These are phyloP conservation scores for Pugionium dolabratum DNA, from an alignment of 345 rosid species.

Conservation along the genomic window DNA sequence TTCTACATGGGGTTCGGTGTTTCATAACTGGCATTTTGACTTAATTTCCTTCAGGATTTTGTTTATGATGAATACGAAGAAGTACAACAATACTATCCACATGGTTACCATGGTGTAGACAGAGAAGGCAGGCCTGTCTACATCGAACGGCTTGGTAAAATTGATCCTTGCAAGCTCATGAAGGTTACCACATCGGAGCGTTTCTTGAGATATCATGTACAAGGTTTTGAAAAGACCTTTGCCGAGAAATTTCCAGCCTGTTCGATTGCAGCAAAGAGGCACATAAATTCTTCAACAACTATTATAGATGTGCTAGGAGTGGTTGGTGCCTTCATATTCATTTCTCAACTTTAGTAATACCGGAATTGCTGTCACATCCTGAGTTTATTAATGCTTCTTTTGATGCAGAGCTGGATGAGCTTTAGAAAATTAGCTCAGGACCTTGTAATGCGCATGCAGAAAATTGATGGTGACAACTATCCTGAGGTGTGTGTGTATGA, in stretches of 20 bases:
- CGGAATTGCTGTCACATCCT: neutral
- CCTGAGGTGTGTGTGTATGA: conserved; percentile 75
- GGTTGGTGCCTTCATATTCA: conserved; percentile 46
- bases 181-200: conserved; percentile 80
- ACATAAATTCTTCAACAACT: conserved; percentile 68
- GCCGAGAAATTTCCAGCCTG: conserved; percentile 91
- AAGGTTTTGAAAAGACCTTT: conserved; percentile 88
- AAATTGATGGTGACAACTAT: conserved; percentile 96
- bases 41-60: conserved; percentile 64
- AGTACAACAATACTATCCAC: conserved; percentile 84
- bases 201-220: conserved; percentile 85
- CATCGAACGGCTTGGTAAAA: conserved; percentile 79
- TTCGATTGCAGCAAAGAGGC: conserved; percentile 81
- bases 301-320: conserved; percentile 87
- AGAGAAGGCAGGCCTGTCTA: conserved; percentile 86
- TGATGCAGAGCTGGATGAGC: conserved; percentile 81
- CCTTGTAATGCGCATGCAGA: conserved; percentile 88
- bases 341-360: conserved; percentile 7
- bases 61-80: conserved; percentile 74
- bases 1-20: conserved; percentile 20
- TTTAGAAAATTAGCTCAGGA: conserved; percentile 92
- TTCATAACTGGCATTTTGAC: conserved; percentile 22
- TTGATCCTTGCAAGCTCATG: conserved; percentile 79
- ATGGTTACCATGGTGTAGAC: conserved; percentile 96
- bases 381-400: conserved; percentile 9